Evolutionary conservation across 208 protist species (phyloP).

Genomic region (Herpetomonas samuelpessoai): DNA sequence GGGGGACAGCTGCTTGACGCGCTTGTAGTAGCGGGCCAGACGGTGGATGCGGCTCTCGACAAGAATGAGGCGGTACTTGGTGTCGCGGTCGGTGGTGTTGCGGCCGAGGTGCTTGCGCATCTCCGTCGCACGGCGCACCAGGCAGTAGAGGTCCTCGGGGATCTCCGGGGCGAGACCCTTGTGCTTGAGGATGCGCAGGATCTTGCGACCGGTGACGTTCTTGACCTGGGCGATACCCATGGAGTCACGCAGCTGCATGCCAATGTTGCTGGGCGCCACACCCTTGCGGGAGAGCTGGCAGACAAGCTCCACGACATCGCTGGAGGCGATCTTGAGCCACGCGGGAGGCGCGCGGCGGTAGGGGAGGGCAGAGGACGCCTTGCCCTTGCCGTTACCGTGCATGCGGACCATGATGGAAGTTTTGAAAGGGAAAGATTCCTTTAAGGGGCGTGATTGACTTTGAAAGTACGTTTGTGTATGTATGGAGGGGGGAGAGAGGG

Average conservation of each 20-base stretch:
- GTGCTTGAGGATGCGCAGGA: constrained; percentile 99
- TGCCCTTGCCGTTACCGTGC: constrained; percentile 99
- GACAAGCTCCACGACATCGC: constrained; percentile 96
- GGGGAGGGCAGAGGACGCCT: constrained; percentile 95
- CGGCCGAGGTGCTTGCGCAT: constrained; percentile 99
- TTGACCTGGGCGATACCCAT: constrained; percentile 99
- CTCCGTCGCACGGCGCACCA: constrained; percentile 99
- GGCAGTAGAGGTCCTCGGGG: constrained; percentile 99
- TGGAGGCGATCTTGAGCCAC: constrained; percentile 97
- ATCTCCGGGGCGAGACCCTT: constrained; percentile 99
- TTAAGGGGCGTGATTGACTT: neutral
- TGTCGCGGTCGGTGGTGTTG: constrained; percentile 97
- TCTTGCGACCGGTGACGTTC: constrained; percentile 99
- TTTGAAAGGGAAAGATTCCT: neutral
- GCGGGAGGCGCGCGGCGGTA: constrained; percentile 97
- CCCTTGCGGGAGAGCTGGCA: constrained; percentile 99
- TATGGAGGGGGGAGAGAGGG: no score
- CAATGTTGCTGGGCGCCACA: constrained; percentile 99
- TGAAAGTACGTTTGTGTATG: neutral
- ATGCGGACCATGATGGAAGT: constrained; percentile 94
- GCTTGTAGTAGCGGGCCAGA: constrained; percentile 99
- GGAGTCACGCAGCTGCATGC: constrained; percentile 99
- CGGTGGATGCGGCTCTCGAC: constrained; percentile 99
- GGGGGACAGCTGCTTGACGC: constrained; percentile 85
- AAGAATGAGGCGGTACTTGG: constrained; percentile 99